Evolutionary conservation across 139 green algal genomes (phyloP).

Genomic region (Coelastrella sp.): DNA sequence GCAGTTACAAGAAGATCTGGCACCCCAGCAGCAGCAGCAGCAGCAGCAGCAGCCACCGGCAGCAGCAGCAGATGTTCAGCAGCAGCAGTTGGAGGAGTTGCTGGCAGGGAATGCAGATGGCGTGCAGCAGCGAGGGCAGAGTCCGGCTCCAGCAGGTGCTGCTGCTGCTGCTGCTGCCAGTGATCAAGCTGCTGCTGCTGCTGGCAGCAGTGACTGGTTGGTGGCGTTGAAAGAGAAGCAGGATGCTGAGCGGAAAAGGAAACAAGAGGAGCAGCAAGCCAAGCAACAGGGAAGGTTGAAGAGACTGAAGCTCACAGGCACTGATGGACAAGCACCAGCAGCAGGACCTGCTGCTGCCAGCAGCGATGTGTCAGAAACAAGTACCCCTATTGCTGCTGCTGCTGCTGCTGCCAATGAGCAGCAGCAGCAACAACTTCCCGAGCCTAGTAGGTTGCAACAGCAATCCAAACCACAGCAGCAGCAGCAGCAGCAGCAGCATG

Average conservation of each 20-base stretch:
- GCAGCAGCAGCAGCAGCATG: constrained; percentile 19
- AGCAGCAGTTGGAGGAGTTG: background rate
- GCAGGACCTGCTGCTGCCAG: background rate
- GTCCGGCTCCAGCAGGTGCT: background rate
- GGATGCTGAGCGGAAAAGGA: constrained; percentile 14
- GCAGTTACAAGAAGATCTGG: constrained; percentile 32
- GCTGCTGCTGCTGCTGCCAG: constrained; percentile 1
- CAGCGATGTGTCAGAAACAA: background rate
- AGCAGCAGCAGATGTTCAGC: background rate
- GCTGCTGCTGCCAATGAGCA: constrained; percentile 14
- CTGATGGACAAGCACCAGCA: constrained; percentile 27
- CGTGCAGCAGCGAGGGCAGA: background rate
- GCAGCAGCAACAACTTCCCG: background rate
- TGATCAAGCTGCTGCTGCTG: background rate
- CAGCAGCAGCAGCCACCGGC: background rate
- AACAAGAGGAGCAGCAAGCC: constrained; percentile 17
- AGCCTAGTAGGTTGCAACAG: too few species aligned
- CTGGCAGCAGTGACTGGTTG: background rate
- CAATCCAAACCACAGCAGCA: too few species aligned
- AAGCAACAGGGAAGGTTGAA: constrained; percentile 27
- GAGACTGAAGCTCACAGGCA: background rate
- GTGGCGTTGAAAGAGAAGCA: constrained; percentile 8
- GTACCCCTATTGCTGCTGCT: background rate
- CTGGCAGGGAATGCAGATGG: background rate
- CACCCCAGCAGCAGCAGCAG: constrained; percentile 21